Conservation (phyloP, 2,329 filamentous ascomycete genomes). For the Scopulariopsis brevicaulis region DNA sequence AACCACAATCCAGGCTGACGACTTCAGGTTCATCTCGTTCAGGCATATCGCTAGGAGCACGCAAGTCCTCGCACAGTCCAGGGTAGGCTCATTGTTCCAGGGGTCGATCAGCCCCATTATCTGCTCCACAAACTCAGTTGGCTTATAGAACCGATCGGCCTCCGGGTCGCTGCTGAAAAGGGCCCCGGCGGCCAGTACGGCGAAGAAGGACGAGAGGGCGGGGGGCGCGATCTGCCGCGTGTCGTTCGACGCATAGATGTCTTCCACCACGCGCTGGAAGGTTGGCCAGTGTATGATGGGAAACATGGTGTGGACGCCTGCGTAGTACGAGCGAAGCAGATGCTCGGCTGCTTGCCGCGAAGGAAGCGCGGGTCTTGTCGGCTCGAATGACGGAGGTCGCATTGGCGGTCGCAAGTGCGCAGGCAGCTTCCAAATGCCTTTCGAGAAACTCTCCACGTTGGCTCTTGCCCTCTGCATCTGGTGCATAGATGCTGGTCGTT, state of each 20-base stretch:
- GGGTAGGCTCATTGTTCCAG: constrained; percentile 66
- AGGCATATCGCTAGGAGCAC: constrained; percentile 70
- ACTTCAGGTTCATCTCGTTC: constrained; percentile 76
- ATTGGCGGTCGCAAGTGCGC: constrained; percentile 49
- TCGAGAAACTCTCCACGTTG: constrained; percentile 63
- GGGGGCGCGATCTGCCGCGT: constrained; percentile 41
- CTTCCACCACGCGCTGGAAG: constrained; percentile 66
- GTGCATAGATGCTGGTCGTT: constrained; percentile 47
- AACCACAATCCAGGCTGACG: constrained; percentile 77
- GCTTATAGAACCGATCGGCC: constrained; percentile 37
- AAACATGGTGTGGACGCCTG: constrained; percentile 66
- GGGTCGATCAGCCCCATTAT: constrained; percentile 62
- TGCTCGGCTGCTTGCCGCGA: constrained; percentile 58
- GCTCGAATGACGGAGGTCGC: constrained; percentile 35
- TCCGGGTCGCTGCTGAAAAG: constrained; percentile 54
- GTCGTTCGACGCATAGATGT: constrained; percentile 59
- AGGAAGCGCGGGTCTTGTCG: constrained; percentile 54
- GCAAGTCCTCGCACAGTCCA: constrained; percentile 64
- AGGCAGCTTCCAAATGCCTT: constrained; percentile 71
- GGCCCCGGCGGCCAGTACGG: constrained; percentile 71
- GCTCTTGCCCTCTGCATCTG: constrained; percentile 61
- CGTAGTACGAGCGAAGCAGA: constrained; percentile 65
- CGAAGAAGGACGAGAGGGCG: constrained; percentile 74
- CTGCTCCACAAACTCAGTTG: constrained; percentile 58
- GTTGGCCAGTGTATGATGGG: constrained; percentile 84